Base-by-base conservation (phyloP, 2,329 filamentous ascomycete species). In the Fusarium globosum region DNA sequence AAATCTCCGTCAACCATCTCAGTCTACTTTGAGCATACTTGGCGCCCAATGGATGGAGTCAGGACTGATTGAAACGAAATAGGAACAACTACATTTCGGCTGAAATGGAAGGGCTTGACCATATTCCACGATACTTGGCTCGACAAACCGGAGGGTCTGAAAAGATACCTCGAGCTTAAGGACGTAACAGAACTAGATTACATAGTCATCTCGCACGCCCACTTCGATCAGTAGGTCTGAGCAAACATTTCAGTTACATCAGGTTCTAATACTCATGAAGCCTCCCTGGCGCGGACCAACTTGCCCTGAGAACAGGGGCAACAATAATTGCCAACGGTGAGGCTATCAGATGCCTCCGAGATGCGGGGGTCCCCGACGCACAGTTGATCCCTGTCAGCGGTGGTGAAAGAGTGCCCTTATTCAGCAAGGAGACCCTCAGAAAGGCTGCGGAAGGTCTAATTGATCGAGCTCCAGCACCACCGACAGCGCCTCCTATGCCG, bases 171-270 rank as follows among this genome's bases (percentile, higher is more conserved):
- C 1, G 46, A 53, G 20, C 46, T 61, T 20, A 38, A 39, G 7
- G 28, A 60, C 0, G 57, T 60, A 1, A 51, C 36, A 0, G 57
- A 52, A 4, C 8, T 51, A 2, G 57, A 52, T 41, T 52, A 60
- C 5, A 60, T 60, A 13, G 35, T 60, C 18, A 60, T 52, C 26
- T 42, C 57, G 6, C 57, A 60, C 6, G 57, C 57, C 26, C 45
- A 60, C 20, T 60, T 28, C 18, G 45, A 60, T n/a, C 57, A 60
- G 45, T 52, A 8, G 3, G 57, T 41, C 20, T 13, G 2, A 49
- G 1, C 20, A 15, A 30, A 10, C 4, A n/a, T 48, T 7, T 15
- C 16, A 18, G 15, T 18, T 7, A 13, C 23, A 3, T 4, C 11
- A 36, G 13, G 9, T n/a, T 4, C 26, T 55, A 42, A 55, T n/a